Conservation (phyloP, 768 basidiomycete species). For the Kwoniella dejecticola region DNA sequence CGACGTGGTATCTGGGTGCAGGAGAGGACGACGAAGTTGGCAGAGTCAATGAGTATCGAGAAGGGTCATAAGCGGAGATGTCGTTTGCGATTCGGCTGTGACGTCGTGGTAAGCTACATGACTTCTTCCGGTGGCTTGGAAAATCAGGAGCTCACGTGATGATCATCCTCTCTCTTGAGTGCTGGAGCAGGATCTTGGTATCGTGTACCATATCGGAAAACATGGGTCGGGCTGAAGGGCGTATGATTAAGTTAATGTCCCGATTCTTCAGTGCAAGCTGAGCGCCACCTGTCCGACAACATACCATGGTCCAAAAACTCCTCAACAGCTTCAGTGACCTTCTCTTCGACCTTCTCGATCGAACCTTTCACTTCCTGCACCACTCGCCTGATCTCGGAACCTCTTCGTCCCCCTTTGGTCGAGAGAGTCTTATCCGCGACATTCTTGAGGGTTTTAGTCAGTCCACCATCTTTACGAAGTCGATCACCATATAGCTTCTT, state of each 20-base stretch:
- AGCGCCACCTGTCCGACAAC: constrained; percentile 54
- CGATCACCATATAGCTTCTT: constrained; percentile 90
- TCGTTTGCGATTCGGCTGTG: constrained; percentile 76
- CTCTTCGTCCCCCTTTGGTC: constrained; percentile 73
- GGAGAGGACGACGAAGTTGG: constrained; percentile 56
- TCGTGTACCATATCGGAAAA: constrained; percentile 90
- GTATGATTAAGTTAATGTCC: no score
- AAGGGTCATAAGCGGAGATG: constrained; percentile 73
- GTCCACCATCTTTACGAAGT: constrained; percentile 91
- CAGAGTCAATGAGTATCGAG: constrained; percentile 73
- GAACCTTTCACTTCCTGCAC: constrained; percentile 90
- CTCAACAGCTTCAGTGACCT: constrained; percentile 88
- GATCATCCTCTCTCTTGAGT: constrained; percentile 84
- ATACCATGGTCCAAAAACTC: constrained; percentile 88
- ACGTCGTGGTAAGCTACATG: constrained; percentile 8
- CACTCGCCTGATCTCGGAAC: constrained; percentile 77
- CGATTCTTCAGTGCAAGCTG: no score
- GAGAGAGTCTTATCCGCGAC: constrained; percentile 80
- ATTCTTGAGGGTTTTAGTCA: constrained; percentile 95
- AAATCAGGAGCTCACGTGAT: constrained; percentile 70
- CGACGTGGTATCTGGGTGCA: constrained; percentile 74
- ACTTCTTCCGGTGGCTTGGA: neutral
- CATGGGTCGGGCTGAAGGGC: constrained; percentile 84
- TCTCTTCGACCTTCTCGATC: constrained; percentile 92
- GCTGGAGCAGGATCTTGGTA: constrained; percentile 85